A percentile compares a stretch with the other conserved stretches of the same genome.
phyloP scores from a whole-genome alignment of 2,329 filamentous ascomycete species.

The Pezicula carpinea region DNA sequence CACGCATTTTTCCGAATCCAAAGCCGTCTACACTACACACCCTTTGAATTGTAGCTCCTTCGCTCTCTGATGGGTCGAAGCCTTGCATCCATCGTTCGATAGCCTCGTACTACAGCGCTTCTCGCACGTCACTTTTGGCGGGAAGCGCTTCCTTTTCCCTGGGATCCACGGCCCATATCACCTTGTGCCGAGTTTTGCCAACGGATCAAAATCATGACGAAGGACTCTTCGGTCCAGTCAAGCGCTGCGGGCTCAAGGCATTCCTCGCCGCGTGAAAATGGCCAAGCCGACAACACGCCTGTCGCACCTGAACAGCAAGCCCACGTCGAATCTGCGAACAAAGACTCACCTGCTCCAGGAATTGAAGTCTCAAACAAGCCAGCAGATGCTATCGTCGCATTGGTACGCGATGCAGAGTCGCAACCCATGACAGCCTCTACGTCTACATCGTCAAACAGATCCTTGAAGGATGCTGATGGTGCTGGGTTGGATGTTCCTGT shows the following conservation, averaged over 20 bases:
- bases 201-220: constrained; percentile 19
- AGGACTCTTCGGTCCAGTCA: constrained; percentile 22
- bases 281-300: constrained; percentile 5
- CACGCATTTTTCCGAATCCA: background rate
- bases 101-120: constrained; percentile 28
- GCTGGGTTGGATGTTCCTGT: constrained; percentile 25
- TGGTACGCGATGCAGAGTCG: constrained; percentile 25
- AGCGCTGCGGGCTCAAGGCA: constrained; percentile 19
- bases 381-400: constrained; percentile 9
- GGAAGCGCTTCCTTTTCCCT: constrained; percentile 24
- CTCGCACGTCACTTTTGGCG: constrained; percentile 24
- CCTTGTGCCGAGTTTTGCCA: constrained; percentile 5
- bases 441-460: constrained; percentile 39
- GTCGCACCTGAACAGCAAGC: constrained; percentile 10
- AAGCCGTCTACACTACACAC: too few species aligned
- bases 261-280: constrained; percentile 16
- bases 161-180: background rate
- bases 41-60: background rate
- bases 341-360: constrained; percentile 4
- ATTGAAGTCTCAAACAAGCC: constrained; percentile 9
- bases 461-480: constrained; percentile 41
- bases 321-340: constrained; percentile 7
- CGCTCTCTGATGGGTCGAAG: constrained; percentile 26
- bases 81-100: constrained; percentile 20
- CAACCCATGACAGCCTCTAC: constrained; percentile 46